Percentiles rank a stretch among this genome's conserved stretches.
These are phyloP conservation scores for Trametes hirsuta DNA, from an alignment of 1,284 basidiomycete genomes.

Conservation along the genomic window DNA sequence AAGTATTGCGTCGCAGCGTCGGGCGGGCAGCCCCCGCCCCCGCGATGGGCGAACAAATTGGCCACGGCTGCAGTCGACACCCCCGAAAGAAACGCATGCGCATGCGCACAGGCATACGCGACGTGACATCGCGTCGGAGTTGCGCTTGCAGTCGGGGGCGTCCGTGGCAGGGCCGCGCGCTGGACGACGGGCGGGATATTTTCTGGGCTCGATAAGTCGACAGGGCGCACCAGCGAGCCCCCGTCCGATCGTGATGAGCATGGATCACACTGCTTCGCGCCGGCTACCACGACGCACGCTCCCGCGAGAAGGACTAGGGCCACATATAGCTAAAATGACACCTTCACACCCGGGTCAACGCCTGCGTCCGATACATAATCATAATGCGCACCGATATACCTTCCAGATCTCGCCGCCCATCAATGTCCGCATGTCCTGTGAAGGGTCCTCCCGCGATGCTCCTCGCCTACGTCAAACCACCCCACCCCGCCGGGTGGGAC, in stretches of 20 bases:
- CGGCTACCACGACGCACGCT: not conserved
- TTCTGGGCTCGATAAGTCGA: not conserved
- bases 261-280: conserved; percentile 2
- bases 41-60: not conserved
- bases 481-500: too few species aligned
- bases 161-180: not conserved
- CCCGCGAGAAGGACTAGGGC: conserved; percentile 6
- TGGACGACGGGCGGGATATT: not conserved
- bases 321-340: conserved; percentile 11
- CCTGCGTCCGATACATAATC: not conserved
- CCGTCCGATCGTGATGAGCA: conserved; percentile 3
- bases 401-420: conserved; percentile 11
- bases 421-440: not conserved
- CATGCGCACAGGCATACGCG: not conserved
- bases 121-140: not conserved
- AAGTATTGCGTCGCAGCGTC: not conserved
- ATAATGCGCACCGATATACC: conserved; percentile 1
- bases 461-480: not conserved
- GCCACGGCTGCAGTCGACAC: not conserved
- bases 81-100: not conserved
- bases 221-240: conserved; percentile 8
- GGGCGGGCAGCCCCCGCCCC: not conserved
- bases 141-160: not conserved
- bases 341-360: conserved; percentile 5
- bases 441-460: conserved; percentile 16